Conservation (phyloP, 805 yeast genomes). For the Sugiyamaella mastotermitis region DNA sequence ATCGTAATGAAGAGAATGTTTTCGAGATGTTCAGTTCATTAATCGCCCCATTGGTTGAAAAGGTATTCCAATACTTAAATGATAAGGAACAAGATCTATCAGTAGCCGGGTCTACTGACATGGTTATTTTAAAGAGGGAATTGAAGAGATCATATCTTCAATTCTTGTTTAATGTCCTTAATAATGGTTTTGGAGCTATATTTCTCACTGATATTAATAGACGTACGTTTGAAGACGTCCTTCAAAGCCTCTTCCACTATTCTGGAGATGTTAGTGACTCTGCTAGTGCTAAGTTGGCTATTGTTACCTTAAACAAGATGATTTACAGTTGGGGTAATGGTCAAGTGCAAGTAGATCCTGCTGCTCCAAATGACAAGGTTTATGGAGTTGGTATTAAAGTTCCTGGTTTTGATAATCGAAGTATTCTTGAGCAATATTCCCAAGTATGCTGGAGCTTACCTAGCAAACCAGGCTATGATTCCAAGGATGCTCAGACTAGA, state of each 20-base stretch:
- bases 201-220: constrained; percentile 61
- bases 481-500: constrained; percentile 75
- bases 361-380: constrained; percentile 41
- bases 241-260: constrained; percentile 59
- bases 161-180: constrained; percentile 60
- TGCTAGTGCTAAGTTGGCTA: constrained; percentile 58
- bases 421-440: constrained; percentile 61
- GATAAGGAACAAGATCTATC: constrained; percentile 22
- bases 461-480: constrained; percentile 61
- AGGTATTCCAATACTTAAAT: constrained; percentile 48
- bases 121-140: constrained; percentile 54
- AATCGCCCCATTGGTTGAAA: constrained; percentile 65
- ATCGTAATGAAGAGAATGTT: constrained; percentile 57
- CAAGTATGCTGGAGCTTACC: constrained; percentile 72
- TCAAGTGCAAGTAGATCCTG: constrained; percentile 36
- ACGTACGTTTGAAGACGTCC: constrained; percentile 49
- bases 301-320: constrained; percentile 58
- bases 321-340: constrained; percentile 67
- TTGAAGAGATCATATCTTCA: constrained; percentile 67
- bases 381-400: constrained; percentile 48
- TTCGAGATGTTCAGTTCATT: constrained; percentile 70
- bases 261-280: constrained; percentile 61
- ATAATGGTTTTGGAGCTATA: constrained; percentile 75
- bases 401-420: constrained; percentile 61
- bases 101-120: constrained; percentile 49